phyloP scores from a whole-genome alignment of 2,329 filamentous ascomycete species.

The Fusarium albidum region DNA sequence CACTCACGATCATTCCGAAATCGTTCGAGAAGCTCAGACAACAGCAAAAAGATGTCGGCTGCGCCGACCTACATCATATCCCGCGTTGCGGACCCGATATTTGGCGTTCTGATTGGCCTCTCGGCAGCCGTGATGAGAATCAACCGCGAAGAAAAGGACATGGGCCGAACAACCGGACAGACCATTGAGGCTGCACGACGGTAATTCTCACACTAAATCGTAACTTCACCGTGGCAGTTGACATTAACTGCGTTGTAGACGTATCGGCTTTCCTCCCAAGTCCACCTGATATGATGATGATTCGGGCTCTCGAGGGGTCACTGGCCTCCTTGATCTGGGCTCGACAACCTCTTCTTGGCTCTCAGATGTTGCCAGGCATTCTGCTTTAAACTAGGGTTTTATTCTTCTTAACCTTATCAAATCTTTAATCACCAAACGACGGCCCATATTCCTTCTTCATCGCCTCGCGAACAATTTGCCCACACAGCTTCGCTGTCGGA shows the following conservation, averaged over 20 bases:
- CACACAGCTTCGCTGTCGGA: constrained; percentile 74
- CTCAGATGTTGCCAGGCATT: constrained; percentile 6
- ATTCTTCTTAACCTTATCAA: constrained; percentile 13
- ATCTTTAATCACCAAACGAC: constrained; percentile 51
- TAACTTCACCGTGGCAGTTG: background rate
- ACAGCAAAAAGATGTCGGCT: constrained; percentile 59
- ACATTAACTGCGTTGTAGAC: constrained; percentile 34
- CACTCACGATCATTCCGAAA: constrained; percentile 1
- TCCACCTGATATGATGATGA: constrained; percentile 21
- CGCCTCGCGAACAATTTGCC: constrained; percentile 73
- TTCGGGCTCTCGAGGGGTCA: background rate
- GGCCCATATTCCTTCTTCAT: constrained; percentile 73
- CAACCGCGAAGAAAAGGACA: constrained; percentile 67
- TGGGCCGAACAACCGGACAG: constrained; percentile 61
- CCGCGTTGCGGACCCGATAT: constrained; percentile 65
- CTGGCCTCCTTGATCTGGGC: background rate
- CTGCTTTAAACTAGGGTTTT: constrained; percentile 11
- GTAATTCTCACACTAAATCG: constrained; percentile 37
- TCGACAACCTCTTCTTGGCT: constrained; percentile 5
- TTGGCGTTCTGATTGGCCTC: constrained; percentile 64
- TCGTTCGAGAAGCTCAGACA: constrained; percentile 18
- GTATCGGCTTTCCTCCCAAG: constrained; percentile 41
- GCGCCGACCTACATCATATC: constrained; percentile 68
- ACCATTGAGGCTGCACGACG: constrained; percentile 57
- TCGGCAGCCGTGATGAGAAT: constrained; percentile 64